Base-by-base conservation (phyloP, 2,329 filamentous ascomycete species). In the Penicillium freii region DNA sequence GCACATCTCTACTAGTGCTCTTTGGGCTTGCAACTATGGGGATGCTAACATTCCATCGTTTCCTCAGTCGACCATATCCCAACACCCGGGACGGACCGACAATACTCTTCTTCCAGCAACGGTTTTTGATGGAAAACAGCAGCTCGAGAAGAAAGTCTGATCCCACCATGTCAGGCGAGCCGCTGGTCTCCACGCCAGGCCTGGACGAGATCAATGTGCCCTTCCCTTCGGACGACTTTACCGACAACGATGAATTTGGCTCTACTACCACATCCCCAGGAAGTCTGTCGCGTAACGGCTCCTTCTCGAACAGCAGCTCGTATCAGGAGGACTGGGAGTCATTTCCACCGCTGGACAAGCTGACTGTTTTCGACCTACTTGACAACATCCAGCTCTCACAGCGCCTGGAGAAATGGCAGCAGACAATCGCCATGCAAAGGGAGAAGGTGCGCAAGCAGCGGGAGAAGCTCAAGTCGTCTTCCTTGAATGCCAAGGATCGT, bases 331-430 rank as follows among this genome's bases (percentile, higher is more conserved):
- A 93, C 71, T 94, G 90, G 84, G 91, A 96, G 61, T 81, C 86
- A 23, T 89, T 95, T 61, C 91, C 92, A 10, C 92, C 93, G 0
- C 80, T 97, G 25, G 94, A 99, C 73, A 89, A 91, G 51, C 81
- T 99, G 53, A 92, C 90, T 39, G 86, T 97, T 57, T 91, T 99
- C 68, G 94, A 99, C 71, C 82, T 99, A 48, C 84, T 99, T 64
- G 93, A 97, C 76, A 97, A 97, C 72, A 77, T 99, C 62, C 90
- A 92, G 6, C 81, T 99, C 33, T 89, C 92, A 1, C 90, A 96
- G 69, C 90, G 93, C 66, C 83, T 99, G 21, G 94, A 97, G 76
- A 94, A 90, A 78, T 82, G 97, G 63, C 92, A 97, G 70, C 88
- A 85, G 67, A 89, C 90, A 38, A 82, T 97, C 57, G 88, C 88